Base-by-base conservation (phyloP, 192 early-diverging fungal species). In the Coemansia sp. region DNA sequence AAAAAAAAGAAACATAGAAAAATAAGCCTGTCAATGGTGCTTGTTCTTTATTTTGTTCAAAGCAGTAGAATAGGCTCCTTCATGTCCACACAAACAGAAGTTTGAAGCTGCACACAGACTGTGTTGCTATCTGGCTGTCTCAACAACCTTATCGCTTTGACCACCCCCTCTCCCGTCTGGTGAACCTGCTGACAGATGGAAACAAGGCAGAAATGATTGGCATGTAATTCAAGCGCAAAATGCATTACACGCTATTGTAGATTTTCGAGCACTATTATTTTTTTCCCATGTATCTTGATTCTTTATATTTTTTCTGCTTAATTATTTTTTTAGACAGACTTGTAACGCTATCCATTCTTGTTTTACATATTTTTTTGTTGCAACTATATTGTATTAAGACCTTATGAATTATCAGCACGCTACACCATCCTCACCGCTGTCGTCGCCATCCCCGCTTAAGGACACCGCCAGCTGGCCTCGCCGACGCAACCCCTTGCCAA, bases 401-500 rank as follows among this genome's bases (percentile, higher is more conserved):
- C 40, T 36, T 34, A 54, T 34, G 22, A 56, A 40, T 55, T 65
- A n/a, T 33, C 32, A 29, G 11, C 54, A 56, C 29, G 11, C 12
- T 14, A 40, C 17, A 8, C n/a, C 22, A 40, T 16, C 52, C 30
- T 45, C 48, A 25, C 31, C 32, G 18, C 42, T 28, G 52, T 14
- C 28, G 5, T 40, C 28, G 10, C 63, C 45, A 28, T 57, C 40
- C n/a, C 52, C 48, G 20, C 51, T 56, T n/a, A 60, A 38, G 32
- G 61, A 42, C 55, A 69, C 42, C 14, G 58, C 49, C 31, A 48
- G 45, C 61, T 79, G 77, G 77, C 77, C 71, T 22, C 63, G 64
- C 54, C 55, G 77, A n/a, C 77, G 77, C 50, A 73, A 60, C 45
- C 77, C 77, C 7, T 68, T 79, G 54, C 76, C 76, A 16, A 31